A percentile compares a stretch with the other conserved stretches of the same genome.
Evolutionary conservation across 2,329 filamentous ascomycete species (phyloP).

Genomic region (Macrophomina tecta): DNA sequence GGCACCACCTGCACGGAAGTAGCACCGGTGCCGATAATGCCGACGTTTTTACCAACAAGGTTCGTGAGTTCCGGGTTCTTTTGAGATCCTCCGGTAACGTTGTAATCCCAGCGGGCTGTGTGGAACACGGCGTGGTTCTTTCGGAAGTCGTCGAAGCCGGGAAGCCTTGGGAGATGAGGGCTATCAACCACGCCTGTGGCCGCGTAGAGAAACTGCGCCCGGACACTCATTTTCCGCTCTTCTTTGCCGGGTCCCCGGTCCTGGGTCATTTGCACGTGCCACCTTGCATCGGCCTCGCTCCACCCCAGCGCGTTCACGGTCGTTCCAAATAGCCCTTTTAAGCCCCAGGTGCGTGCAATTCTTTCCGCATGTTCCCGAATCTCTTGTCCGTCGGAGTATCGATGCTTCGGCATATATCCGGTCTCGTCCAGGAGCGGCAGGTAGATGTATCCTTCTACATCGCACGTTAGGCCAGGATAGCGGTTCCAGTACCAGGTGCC

Average conservation of each 20-base stretch:
- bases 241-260: constrained; percentile 49
- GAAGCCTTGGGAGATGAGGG: no score
- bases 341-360: constrained; percentile 52
- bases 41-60: no score
- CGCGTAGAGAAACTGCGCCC: no score
- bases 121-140: no score
- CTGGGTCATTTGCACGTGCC: constrained; percentile 41
- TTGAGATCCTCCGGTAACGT: no score
- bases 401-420: constrained; percentile 40
- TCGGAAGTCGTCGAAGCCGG: no score
- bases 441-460: constrained; percentile 33
- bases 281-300: constrained; percentile 41
- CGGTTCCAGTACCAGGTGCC: constrained; percentile 40
- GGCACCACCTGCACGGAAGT: no score
- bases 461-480: constrained; percentile 36
- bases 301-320: constrained; percentile 52
- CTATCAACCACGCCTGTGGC: no score
- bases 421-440: constrained; percentile 51
- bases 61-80: no score
- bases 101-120: no score
- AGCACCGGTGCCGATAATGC: no score
- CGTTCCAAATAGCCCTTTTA: constrained; percentile 46
- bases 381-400: constrained; percentile 44
- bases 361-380: constrained; percentile 43
- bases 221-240: constrained; percentile 35